phyloP scores from a whole-genome alignment of 2,329 filamentous ascomycete genomes.

The Pochonia chlamydosporia region DNA sequence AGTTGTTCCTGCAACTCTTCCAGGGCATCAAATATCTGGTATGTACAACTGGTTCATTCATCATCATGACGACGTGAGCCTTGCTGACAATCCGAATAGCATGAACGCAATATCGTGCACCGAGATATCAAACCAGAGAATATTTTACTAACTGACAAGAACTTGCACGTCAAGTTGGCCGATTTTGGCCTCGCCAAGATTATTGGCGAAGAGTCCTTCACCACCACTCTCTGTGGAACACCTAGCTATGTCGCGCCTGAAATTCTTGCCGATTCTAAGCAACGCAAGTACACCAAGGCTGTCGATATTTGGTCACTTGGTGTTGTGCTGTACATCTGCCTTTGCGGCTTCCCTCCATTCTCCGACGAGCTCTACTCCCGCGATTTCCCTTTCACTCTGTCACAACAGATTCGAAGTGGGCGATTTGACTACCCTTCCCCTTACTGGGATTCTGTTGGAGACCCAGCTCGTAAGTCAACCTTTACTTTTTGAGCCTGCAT shows the following conservation, averaged over 20 bases:
- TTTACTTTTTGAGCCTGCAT: background rate
- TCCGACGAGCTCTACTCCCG: slow-evolving; percentile 81
- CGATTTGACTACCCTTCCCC: slow-evolving; percentile 93
- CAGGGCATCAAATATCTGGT: slow-evolving; percentile 94
- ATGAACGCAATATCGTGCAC: slow-evolving; percentile 95
- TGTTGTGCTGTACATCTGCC: slow-evolving; percentile 95
- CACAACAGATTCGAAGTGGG: slow-evolving; percentile 83
- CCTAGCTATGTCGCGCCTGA: slow-evolving; percentile 96
- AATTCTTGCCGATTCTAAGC: slow-evolving; percentile 75
- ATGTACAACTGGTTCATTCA: slow-evolving; percentile 28
- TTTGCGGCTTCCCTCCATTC: slow-evolving; percentile 95
- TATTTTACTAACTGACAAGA: slow-evolving; percentile 80
- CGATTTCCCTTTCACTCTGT: slow-evolving; percentile 80
- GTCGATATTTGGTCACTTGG: slow-evolving; percentile 96
- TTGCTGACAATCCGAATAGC: slow-evolving; percentile 46
- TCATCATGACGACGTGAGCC: background rate
- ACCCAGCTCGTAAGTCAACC: slow-evolving; percentile 59
- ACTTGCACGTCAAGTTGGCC: slow-evolving; percentile 82
- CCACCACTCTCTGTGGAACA: slow-evolving; percentile 93
- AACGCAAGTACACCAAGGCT: slow-evolving; percentile 86
- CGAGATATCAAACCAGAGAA: slow-evolving; percentile 98
- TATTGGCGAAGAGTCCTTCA: slow-evolving; percentile 97
- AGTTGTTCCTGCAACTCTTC: slow-evolving; percentile 86
- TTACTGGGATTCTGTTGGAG: slow-evolving; percentile 63
- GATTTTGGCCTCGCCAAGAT: slow-evolving; percentile 98